Base-by-base conservation (phyloP, 352 stramenopile genomes). In the Pythium dissotocum region DNA sequence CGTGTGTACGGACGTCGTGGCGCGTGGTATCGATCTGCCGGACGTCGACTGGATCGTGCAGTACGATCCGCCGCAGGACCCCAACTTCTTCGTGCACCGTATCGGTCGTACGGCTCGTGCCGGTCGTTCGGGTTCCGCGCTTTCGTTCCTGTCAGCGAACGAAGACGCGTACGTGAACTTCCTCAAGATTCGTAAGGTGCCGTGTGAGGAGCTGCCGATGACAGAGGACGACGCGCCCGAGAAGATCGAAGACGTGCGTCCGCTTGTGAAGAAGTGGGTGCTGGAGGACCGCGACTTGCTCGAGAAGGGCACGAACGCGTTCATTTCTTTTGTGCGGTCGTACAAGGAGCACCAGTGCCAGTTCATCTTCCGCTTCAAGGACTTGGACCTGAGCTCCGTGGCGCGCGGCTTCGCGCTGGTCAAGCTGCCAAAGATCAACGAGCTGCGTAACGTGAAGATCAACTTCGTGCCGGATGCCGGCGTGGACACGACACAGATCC, bases 41-140 rank as follows among this genome's bases (percentile, higher is more conserved):
- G 96, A 99, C 62, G 91, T 99, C 1, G 90, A 98, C 67, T 99
- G 98, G 97, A 99, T 99, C 61, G 90, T 99, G 54, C 98, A 99
- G 79, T 99, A 98, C 74, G 96, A 99, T 76, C 93, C 95, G 0
- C 94, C 94, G 33, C 90, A 98, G 61, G 97, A 99, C 75, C 97
- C 98, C n/a, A 98, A 97, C 67, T 99, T 98, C 61, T 99, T 99
- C 72, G 95, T 99, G 44, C 98, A 99, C 77, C 94, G 98, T 60
- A 97, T 99, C 21, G 98, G 98, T 9, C 82, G 98, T 52, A 99
- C 98, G 32, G 98, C 98, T 10, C 88, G 98, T 68, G 97, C 97
- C 1, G 98, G 98, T 13, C 91, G 88, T 16, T 82, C 76, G 42
- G 98, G 98, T 53, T 93, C 80, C 5, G 97, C 96, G 58, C 80